Conservation (phyloP, 2,329 filamentous ascomycete species). For the Delphinella strobiligena region DNA sequence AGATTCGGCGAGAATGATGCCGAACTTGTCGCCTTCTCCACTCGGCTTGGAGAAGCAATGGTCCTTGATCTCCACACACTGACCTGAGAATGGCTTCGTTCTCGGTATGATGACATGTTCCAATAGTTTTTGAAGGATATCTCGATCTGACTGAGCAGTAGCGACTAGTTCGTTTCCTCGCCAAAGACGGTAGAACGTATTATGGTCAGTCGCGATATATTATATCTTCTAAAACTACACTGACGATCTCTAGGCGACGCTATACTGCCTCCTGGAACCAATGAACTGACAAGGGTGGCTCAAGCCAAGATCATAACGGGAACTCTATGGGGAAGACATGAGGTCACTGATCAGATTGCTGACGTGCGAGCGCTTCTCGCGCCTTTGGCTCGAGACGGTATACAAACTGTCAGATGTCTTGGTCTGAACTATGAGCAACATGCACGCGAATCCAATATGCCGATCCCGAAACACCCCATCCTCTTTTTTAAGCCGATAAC, state of each 20-base stretch:
- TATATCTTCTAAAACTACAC: too few relatives aligned
- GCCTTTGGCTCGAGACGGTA: slow-evolving; percentile 50
- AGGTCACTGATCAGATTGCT: slow-evolving; percentile 49
- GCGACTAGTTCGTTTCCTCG: slow-evolving; percentile 59
- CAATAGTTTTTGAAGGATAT: too few relatives aligned
- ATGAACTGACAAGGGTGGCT: slow-evolving; percentile 48
- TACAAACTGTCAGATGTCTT: slow-evolving; percentile 55
- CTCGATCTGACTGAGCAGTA: slow-evolving; percentile 22
- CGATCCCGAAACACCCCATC: slow-evolving; percentile 56
- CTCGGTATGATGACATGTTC: slow-evolving; percentile 2
- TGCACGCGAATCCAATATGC: slow-evolving; percentile 49
- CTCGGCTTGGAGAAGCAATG: background rate
- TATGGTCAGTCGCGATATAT: slow-evolving; percentile 43
- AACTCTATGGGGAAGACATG: slow-evolving; percentile 52
- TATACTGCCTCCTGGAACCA: slow-evolving; percentile 49
- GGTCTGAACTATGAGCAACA: slow-evolving; percentile 63
- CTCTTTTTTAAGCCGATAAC: slow-evolving; percentile 62
- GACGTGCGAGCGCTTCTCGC: slow-evolving; percentile 43
- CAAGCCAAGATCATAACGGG: slow-evolving; percentile 52
- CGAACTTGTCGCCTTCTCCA: too few relatives aligned
- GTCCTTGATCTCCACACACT: background rate
- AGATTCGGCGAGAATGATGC: background rate
- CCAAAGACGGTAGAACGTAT: slow-evolving; percentile 56
- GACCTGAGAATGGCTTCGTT: slow-evolving; percentile 9
- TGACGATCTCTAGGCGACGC: slow-evolving; percentile 43